phyloP scores from a whole-genome alignment of 73 alveolate genomes.

The Tetrahymena borealis region DNA sequence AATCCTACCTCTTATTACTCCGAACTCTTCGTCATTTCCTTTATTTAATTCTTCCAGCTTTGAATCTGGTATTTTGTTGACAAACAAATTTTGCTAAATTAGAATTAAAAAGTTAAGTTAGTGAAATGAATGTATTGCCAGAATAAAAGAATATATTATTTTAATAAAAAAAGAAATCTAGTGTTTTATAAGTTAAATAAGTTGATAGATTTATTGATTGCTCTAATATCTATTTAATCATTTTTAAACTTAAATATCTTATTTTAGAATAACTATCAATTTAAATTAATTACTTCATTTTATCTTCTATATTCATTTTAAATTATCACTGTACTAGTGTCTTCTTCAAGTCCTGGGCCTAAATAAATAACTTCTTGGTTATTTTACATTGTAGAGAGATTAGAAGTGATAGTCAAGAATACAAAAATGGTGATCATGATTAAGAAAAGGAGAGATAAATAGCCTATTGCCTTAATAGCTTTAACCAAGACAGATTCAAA shows the following conservation, averaged over 20 bases:
- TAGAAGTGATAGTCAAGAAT: background rate
- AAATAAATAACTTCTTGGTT: background rate
- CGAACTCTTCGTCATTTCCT: background rate
- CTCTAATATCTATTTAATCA: no score
- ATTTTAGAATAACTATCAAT: background rate
- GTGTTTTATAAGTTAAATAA: no score
- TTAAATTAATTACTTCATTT: background rate
- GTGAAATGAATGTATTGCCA: background rate
- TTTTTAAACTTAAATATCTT: background rate
- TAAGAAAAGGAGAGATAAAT: background rate
- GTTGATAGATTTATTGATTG: no score
- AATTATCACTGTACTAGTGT: background rate
- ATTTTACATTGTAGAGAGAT: background rate
- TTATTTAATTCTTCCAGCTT: background rate
- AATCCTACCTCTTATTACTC: background rate
- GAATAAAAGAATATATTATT: background rate
- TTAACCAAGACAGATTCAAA: background rate
- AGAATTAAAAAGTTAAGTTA: no score
- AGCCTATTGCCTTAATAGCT: background rate
- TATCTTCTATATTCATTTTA: background rate
- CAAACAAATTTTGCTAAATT: background rate
- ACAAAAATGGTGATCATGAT: background rate
- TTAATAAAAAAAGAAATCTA: no score
- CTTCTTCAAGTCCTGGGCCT: background rate
- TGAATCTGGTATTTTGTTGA: background rate